Percentiles rank a stretch among this genome's conserved stretches.
phyloP scores from a whole-genome alignment of 139 green algal genomes.

The Chlorella sp. region DNA sequence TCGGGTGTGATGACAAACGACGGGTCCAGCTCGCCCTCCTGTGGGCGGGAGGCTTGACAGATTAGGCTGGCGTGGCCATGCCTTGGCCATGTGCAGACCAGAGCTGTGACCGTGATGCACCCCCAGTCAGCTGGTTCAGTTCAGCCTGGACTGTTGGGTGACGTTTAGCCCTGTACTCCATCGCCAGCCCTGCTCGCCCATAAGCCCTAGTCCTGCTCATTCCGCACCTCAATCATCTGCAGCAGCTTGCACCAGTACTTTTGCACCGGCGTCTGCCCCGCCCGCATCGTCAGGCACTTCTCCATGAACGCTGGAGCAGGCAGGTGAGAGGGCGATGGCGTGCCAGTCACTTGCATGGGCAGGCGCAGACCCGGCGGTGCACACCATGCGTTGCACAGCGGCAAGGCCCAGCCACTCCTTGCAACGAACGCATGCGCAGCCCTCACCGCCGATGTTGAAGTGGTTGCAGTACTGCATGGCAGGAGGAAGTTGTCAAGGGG shows the following conservation, averaged over 20 bases:
- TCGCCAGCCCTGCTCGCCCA: too few species aligned
- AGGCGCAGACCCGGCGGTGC: background rate
- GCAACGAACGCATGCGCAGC: background rate
- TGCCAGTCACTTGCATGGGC: background rate
- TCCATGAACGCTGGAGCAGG: constrained; percentile 68
- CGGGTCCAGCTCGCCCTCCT: constrained; percentile 59
- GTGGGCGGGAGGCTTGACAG: too few species aligned
- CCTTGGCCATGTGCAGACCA: too few species aligned
- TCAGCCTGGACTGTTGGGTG: too few species aligned
- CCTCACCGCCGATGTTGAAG: constrained; percentile 69
- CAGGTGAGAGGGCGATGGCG: background rate
- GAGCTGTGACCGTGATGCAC: too few species aligned
- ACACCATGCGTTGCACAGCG: background rate
- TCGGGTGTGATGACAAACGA: constrained; percentile 76
- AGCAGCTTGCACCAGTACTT: constrained; percentile 72
- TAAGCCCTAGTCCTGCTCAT: too few species aligned
- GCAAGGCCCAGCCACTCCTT: too few species aligned
- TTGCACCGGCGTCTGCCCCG: constrained; percentile 49
- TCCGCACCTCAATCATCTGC: constrained; percentile 37
- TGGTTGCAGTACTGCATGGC: constrained; percentile 54
- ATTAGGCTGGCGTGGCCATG: too few species aligned
- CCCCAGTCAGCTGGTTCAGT: too few species aligned
- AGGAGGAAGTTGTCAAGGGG: background rate
- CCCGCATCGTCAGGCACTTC: constrained; percentile 60
- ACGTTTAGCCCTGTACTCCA: too few species aligned